Evolutionary conservation across 192 early-diverging fungal genomes (phyloP).

Genomic region (Coemansia sp.): DNA sequence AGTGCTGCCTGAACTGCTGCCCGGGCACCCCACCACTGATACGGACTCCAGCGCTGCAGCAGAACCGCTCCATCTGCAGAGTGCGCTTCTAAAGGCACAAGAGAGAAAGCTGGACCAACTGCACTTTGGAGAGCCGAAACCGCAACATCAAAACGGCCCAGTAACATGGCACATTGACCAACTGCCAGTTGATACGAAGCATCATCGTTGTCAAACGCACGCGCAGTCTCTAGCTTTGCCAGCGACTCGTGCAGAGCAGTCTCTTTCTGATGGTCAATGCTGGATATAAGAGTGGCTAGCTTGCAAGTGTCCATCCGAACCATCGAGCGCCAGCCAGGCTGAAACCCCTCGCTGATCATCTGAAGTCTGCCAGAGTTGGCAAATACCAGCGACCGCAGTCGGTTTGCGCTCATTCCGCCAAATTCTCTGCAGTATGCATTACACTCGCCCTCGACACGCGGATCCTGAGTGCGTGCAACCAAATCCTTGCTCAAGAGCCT

Average conservation of each 20-base stretch:
- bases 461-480: slow-evolving; percentile 14
- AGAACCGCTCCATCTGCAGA: not conserved
- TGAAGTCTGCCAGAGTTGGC: slow-evolving; percentile 15
- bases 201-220: slow-evolving; percentile 14
- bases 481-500: slow-evolving; percentile 13
- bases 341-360: not conserved
- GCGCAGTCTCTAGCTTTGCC: slow-evolving; percentile 16
- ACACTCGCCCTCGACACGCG: slow-evolving; percentile 37
- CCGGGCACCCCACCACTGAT: slow-evolving; percentile 39
- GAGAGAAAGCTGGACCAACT: not conserved
- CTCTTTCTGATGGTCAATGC: not conserved
- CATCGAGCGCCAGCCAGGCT: not conserved
- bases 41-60: slow-evolving; percentile 18
- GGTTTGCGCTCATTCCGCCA: slow-evolving; percentile 32
- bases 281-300: not conserved
- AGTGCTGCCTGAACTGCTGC: slow-evolving; percentile 30
- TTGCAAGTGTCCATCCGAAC: not conserved
- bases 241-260: slow-evolving; percentile 9
- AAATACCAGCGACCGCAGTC: slow-evolving; percentile 31
- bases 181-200: slow-evolving; percentile 19
- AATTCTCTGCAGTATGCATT: slow-evolving; percentile 39
- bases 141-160: slow-evolving; percentile 31
- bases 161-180: slow-evolving; percentile 35
- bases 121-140: slow-evolving; percentile 19
- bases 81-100: not conserved